These are phyloP conservation scores for Penicillium sp. DNA, from an alignment of 2,329 filamentous ascomycete genomes.

Conservation along the genomic window DNA sequence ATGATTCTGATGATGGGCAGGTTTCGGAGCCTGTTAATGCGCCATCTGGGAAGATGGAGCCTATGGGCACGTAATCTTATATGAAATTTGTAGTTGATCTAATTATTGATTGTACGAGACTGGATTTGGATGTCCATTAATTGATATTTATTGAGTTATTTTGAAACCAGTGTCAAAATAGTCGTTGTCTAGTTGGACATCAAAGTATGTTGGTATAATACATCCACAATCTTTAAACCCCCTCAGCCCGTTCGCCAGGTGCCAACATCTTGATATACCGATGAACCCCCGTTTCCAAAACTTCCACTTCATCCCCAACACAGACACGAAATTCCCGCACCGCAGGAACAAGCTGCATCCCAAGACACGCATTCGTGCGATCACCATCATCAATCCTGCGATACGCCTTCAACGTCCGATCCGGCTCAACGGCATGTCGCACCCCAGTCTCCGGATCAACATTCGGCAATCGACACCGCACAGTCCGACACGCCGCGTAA, in stretches of 20 bases:
- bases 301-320: conserved; percentile 38
- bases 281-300: conserved; percentile 41
- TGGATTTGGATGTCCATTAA: too few species aligned
- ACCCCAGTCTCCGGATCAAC: conserved; percentile 52
- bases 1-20: conserved; percentile 18
- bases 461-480: conserved; percentile 54
- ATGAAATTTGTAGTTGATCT: too few species aligned
- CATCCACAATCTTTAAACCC: conserved; percentile 22
- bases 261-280: conserved; percentile 40
- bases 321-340: conserved; percentile 29
- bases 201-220: too few species aligned
- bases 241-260: conserved; percentile 30
- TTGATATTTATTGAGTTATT: too few species aligned
- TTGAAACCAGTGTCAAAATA: too few species aligned
- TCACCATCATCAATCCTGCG: conserved; percentile 49
- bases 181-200: too few species aligned
- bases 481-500: conserved; percentile 53
- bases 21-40: conserved; percentile 8
- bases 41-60: conserved; percentile 9
- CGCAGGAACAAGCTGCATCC: conserved; percentile 47
- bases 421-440: conserved; percentile 45
- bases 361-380: conserved; percentile 46
- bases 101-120: too few species aligned
- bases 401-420: conserved; percentile 46
- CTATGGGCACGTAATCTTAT: background rate